A percentile compares a stretch with the other conserved stretches of the same genome.
These are phyloP conservation scores for Irpex sp. DNA, from an alignment of 1,284 basidiomycete species.

Conservation along the genomic window DNA sequence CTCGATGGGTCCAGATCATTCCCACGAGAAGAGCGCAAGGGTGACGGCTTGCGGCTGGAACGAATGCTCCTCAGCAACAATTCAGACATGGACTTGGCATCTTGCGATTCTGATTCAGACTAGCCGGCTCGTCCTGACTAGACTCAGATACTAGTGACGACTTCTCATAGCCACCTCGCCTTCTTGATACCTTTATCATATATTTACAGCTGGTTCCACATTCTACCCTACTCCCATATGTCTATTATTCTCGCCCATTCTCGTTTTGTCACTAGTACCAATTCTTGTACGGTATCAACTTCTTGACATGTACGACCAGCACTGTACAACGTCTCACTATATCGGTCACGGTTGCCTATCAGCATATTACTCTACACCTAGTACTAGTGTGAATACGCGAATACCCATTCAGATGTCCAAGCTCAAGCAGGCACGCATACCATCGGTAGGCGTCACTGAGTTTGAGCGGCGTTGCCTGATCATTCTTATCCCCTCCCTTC, in stretches of 20 bases:
- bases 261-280: not conserved
- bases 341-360: too few species aligned
- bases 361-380: too few species aligned
- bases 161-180: too few species aligned
- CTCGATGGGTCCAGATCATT: not conserved
- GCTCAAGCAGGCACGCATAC: too few species aligned
- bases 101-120: not conserved
- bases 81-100: not conserved
- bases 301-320: too few species aligned
- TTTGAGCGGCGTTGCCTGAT: too few species aligned
- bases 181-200: too few species aligned
- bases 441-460: too few species aligned
- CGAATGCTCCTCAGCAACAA: not conserved
- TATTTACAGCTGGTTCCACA: not conserved
- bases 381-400: too few species aligned
- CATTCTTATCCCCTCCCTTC: too few species aligned
- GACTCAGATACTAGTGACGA: not conserved
- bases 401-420: too few species aligned
- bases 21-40: not conserved
- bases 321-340: too few species aligned
- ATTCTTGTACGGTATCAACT: not conserved
- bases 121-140: not conserved
- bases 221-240: not conserved
- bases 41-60: not conserved
- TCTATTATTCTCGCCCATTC: not conserved